These are phyloP conservation scores for Hyphodiscus sp. DNA, from an alignment of 2,329 filamentous ascomycete species.

Conservation along the genomic window DNA sequence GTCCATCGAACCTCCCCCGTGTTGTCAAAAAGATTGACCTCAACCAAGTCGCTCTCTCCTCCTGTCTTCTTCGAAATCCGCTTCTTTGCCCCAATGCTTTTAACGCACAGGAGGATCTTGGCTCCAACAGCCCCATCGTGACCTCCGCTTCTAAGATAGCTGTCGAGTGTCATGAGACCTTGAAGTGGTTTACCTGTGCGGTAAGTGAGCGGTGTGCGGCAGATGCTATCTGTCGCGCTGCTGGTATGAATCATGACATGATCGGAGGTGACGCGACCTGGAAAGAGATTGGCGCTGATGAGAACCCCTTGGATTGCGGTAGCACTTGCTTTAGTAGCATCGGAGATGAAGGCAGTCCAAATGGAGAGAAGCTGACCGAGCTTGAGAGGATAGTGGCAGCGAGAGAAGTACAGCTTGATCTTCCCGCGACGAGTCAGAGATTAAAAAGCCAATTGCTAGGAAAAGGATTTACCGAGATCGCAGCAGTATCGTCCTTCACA, in stretches of 20 bases:
- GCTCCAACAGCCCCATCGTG: constrained; percentile 42
- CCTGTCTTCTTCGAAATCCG: constrained; percentile 43
- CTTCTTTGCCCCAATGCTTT: constrained; percentile 47
- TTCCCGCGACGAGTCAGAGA: constrained; percentile 16
- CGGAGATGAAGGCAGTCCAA: constrained; percentile 49
- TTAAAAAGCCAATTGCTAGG: neutral
- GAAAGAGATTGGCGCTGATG: constrained; percentile 50
- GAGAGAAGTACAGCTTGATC: constrained; percentile 46
- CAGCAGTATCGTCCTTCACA: constrained; percentile 49
- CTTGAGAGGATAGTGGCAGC: constrained; percentile 35
- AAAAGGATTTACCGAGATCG: constrained; percentile 39
- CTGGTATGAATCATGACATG: constrained; percentile 48
- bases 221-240: constrained; percentile 36
- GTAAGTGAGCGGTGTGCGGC: constrained; percentile 42
- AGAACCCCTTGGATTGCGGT: constrained; percentile 25
- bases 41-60: constrained; percentile 38
- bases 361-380: constrained; percentile 49
- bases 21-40: constrained; percentile 51
- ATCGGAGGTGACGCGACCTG: constrained; percentile 46
- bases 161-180: constrained; percentile 49
- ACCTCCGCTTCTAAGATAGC: constrained; percentile 44
- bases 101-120: constrained; percentile 51
- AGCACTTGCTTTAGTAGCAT: constrained; percentile 40
- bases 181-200: constrained; percentile 32
- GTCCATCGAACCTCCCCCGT: constrained; percentile 47